These are phyloP conservation scores for Rhodotorula sp. DNA, from an alignment of 1,284 basidiomycete species.

Conservation along the genomic window DNA sequence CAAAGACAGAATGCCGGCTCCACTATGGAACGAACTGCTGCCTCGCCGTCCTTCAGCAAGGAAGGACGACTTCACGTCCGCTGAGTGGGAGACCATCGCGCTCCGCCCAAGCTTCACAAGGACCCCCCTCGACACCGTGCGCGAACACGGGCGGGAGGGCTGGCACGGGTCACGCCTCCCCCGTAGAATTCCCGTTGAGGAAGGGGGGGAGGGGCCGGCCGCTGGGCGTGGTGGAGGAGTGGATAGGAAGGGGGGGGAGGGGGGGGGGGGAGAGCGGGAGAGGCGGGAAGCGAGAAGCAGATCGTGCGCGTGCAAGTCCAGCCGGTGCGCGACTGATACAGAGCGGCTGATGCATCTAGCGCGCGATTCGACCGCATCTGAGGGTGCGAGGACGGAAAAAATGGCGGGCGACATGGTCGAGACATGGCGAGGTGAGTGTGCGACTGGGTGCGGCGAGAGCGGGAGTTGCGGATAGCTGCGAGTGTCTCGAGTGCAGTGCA, in stretches of 20 bases:
- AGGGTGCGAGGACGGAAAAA: background rate
- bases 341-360: too few relatives aligned
- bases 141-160: background rate
- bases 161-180: constrained; percentile 12
- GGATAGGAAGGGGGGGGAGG: too few relatives aligned
- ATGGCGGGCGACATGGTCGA: background rate
- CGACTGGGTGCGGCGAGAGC: background rate
- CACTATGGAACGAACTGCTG: constrained; percentile 17
- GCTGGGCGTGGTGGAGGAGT: constrained; percentile 2
- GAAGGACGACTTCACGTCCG: constrained; percentile 6
- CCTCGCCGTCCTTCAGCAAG: constrained; percentile 2
- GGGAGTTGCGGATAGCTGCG: background rate
- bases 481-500: background rate
- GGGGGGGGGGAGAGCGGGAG: background rate
- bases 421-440: background rate
- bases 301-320: too few relatives aligned
- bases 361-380: background rate
- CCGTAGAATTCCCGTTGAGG: background rate
- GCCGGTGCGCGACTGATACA: too few relatives aligned
- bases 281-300: background rate
- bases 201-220: constrained; percentile 15
- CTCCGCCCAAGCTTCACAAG: constrained; percentile 12
- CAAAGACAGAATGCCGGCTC: constrained; percentile 3
- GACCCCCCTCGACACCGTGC: constrained; percentile 1
- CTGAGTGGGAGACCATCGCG: constrained; percentile 34